Percentiles rank a stretch among this genome's conserved stretches.
Evolutionary conservation across 495 filamentous ascomycete genomes (phyloP).

Genomic region (Xylaria grammica): DNA sequence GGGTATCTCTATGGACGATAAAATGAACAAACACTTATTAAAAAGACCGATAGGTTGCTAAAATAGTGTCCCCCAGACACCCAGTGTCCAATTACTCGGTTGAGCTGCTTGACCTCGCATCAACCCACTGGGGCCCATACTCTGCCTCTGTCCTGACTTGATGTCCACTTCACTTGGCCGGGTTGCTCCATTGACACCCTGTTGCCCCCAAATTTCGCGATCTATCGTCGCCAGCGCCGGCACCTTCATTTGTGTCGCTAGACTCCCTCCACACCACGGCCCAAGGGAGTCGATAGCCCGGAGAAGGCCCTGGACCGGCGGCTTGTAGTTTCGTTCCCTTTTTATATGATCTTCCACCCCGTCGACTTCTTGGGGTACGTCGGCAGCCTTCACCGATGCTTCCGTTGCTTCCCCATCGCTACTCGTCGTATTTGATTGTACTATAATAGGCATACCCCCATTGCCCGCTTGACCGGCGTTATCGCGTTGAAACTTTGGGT

Average conservation of each 20-base stretch:
- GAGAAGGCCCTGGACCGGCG: slow-evolving; percentile 60
- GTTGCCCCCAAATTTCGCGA: slow-evolving; percentile 78
- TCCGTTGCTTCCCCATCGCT: slow-evolving; percentile 29
- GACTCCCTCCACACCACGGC: slow-evolving; percentile 85
- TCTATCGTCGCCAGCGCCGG: slow-evolving; percentile 83
- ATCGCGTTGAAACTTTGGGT: slow-evolving; percentile 55
- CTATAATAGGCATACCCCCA: slow-evolving; percentile 27
- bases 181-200: slow-evolving; percentile 74
- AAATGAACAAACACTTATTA: slow-evolving; percentile 3
- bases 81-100: slow-evolving; percentile 78
- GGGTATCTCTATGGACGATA: slow-evolving; percentile 32
- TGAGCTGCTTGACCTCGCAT: slow-evolving; percentile 55
- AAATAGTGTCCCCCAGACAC: slow-evolving; percentile 66
- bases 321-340: slow-evolving; percentile 54
- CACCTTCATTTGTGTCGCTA: slow-evolving; percentile 78
- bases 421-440: slow-evolving; percentile 18
- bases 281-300: slow-evolving; percentile 83
- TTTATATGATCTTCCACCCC: slow-evolving; percentile 68
- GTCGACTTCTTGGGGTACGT: slow-evolving; percentile 58
- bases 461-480: slow-evolving; percentile 32
- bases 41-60: slow-evolving; percentile 1
- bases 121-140: slow-evolving; percentile 62
- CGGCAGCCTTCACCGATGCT: slow-evolving; percentile 42
- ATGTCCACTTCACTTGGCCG: slow-evolving; percentile 64
- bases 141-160: slow-evolving; percentile 62